Base-by-base conservation (phyloP, 1,284 basidiomycete species). In the Leccinum pachyderme region DNA sequence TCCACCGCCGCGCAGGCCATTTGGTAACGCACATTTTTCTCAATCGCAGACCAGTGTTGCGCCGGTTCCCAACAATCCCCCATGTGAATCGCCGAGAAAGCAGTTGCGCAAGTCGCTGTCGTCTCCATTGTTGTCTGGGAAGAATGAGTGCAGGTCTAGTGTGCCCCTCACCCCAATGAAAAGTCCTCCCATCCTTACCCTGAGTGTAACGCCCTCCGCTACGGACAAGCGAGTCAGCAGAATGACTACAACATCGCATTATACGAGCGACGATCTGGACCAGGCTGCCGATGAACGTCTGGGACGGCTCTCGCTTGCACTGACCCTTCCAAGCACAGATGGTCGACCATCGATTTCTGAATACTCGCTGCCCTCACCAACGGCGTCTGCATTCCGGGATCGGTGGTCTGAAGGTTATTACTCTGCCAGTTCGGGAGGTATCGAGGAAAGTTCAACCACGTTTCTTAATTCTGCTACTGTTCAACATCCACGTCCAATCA, bases 331-430 rank as follows among this genome's bases (percentile, higher is more conserved):
- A 22, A 68, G 62, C 51, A 70, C 61, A 53, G 68, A 61, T 57
- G 74, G 66, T 31, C 69, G 74, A 33, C 75, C 73, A 12, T 85
- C 84, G 18, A 61, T 82, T 29, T 85, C 83, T 7, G 79, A 83
- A 51, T 83, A 84, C 64, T 75, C 76, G 13, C 73, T 75, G 49
- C 73, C 79, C 4, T 89, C 87, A 4, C 87, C 87, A 1, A 86
- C 87, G 1, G 81, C 78, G 13, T 89, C 87, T 25, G 85, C 84
- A 12, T 89, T 90, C 71, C 81, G 82, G 31, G 86, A 88, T 59
- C 62, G 68, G 47, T 68, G 59, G 57, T 65, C 68, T 5, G 67
- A 70, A 29, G 65, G 58, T 43, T 72, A 66, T 53, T 66, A 72
- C 47, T 67, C 64, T 29, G 62, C 60, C 15, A 55, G 55, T 25